Evolutionary conservation across 2,329 filamentous ascomycete genomes (phyloP).

Genomic region (Ascochyta pisi): DNA sequence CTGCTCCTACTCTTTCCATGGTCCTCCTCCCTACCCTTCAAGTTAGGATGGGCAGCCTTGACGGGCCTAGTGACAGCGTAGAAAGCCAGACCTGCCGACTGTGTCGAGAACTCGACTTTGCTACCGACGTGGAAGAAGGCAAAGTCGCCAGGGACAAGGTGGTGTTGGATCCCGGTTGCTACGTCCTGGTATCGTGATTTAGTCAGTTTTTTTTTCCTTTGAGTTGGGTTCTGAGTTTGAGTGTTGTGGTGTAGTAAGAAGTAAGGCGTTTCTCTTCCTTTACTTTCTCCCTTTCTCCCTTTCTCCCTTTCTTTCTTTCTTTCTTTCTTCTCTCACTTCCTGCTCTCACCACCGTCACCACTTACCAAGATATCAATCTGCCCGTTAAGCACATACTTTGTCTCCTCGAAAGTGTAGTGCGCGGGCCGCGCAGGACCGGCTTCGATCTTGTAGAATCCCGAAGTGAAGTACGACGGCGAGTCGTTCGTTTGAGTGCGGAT

Average conservation of each 20-base stretch:
- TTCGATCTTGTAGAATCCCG: constrained; percentile 31
- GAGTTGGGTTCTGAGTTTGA: too few relatives aligned
- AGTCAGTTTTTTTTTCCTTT: too few relatives aligned
- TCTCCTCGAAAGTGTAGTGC: constrained; percentile 28
- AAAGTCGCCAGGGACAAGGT: constrained; percentile 28
- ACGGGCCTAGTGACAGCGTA: constrained; percentile 30
- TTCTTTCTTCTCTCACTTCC: neutral
- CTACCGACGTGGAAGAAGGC: constrained; percentile 30
- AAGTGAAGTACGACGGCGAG: constrained; percentile 24
- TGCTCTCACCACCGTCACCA: neutral
- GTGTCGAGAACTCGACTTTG: constrained; percentile 31
- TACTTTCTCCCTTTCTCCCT: too few relatives aligned
- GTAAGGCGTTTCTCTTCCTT: too few relatives aligned
- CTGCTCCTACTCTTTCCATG: neutral
- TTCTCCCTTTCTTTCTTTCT: too few relatives aligned
- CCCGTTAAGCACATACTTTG: constrained; percentile 27
- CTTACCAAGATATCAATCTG: constrained; percentile 27
- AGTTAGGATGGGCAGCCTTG: constrained; percentile 17
- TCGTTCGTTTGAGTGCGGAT: constrained; percentile 26
- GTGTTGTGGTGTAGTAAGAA: too few relatives aligned
- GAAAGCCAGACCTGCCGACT: constrained; percentile 24
- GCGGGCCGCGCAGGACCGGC: constrained; percentile 24
- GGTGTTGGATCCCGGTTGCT: constrained; percentile 27
- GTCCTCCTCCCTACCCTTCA: constrained; percentile 22
- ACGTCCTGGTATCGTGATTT: constrained; percentile 4